Base-by-base conservation (phyloP, 768 basidiomycete species). In the Mycena belliarum region DNA sequence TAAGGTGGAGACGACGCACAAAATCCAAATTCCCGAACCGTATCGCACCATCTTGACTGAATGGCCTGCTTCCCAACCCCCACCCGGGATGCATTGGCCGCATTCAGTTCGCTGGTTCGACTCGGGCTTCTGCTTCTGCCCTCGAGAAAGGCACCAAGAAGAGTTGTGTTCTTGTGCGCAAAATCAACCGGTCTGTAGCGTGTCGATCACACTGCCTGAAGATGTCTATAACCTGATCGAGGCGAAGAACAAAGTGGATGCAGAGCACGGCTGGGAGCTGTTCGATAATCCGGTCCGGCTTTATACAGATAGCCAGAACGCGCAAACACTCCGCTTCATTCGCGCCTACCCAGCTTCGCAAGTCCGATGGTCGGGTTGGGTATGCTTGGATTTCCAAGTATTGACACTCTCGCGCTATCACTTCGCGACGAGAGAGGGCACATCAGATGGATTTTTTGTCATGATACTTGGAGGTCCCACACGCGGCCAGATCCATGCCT, bases 21-120 rank as follows among this genome's bases (percentile, higher is more conserved):
- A 6, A 4, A 35, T 55, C 0, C 15, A 50, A 32, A 55, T 60
- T 16, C 59, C 53, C 3, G 52, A 60, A 2, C 53, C 52, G 16
- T 60, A 60, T 25, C 59, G 59, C 21, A 60, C 59, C 16, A 29
- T 60, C 12, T 40, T 60, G 21, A 53, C 28, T 20, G 59, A 60
- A 50, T 60, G 59, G 53, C 52, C 59, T 23, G 14, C 48, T 21
- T 60, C 59, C 3, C 52, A 60, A 9, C 48, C 59, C 6, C 59
- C 52, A 14, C 35, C 52, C 2, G 59, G 48, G 11, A 60, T 60
- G 52, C 53, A 60, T 37, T 60, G 59, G 59, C 52, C 59, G 5
- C 59, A 60, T 41, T 45, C 59, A 9, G 52, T 60, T 2, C 59
- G 59, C 32, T 55, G 43, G 20, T 48, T 44, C 10, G 59, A 47